Evolutionary conservation across 1,284 basidiomycete genomes (phyloP), one percentile per base, ranked within the genome.

Genomic region (Apiotrichum brassicae): DNA sequence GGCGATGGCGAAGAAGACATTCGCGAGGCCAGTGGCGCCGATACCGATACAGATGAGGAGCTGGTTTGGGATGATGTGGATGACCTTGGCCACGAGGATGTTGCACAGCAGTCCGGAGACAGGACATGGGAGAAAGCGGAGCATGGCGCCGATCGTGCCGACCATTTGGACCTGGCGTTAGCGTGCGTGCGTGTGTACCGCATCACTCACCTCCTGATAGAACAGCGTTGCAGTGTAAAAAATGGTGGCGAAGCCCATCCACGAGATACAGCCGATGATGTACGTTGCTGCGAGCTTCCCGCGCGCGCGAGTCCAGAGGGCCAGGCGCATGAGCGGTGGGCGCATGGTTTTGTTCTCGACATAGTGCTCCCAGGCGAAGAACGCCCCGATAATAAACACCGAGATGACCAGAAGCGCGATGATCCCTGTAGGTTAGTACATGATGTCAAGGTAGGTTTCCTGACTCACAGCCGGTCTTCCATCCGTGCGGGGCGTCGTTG

Each of bases 121-220:
- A 18, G 81, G 79, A 79, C 86, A 86, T 0, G 90, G 90, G 4
- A 91, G 58, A 56, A 92, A 77, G 7, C 86, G 81, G 23, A 90
- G 65, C 71, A 90, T 87, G 0, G 87, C 84, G 13, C 78, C 75
- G 25, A 92, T 74, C 4, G 65, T 45, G 28, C 59, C 57, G 6
- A 58, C 55, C 6, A 39, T 28, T 44, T 70, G 69, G 8, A 70
- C 62, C 32, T 69, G 54, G n/a, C 14, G 28, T 30, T 11, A 30
- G 28, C 14, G 11, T 9, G 28, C 11, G 14, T 30, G 5, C 28
- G 3, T 3, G 5, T 30, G 28, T 3, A 30, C 9, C 14, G 28
- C 28, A 11, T 14, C 28, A 30, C 40, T 32, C 19, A 43, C 42
- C 43, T 70, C 28, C 39, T 56, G 68, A 44, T 64, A 71, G 54